These are phyloP conservation scores for Trametes pubescens DNA, from an alignment of 1,284 basidiomycete genomes.

Conservation along the genomic window DNA sequence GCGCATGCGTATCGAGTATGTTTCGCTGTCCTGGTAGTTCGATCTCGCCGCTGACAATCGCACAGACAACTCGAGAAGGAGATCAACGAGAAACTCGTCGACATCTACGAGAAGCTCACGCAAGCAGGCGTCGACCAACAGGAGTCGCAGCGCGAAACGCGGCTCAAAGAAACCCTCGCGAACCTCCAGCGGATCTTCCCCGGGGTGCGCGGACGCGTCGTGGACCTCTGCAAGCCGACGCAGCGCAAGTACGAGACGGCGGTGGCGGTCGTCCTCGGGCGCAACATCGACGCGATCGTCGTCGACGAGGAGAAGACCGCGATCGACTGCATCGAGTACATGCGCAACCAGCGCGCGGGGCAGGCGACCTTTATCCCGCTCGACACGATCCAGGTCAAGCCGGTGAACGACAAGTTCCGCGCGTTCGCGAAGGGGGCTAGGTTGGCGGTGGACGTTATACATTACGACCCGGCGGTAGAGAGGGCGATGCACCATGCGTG, in stretches of 20 bases:
- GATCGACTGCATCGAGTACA: slow-evolving; percentile 98
- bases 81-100: slow-evolving; percentile 90
- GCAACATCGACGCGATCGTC: slow-evolving; percentile 95
- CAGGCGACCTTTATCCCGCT: slow-evolving; percentile 98
- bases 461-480: slow-evolving; percentile 88
- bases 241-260: slow-evolving; percentile 93
- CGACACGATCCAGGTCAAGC: slow-evolving; percentile 94
- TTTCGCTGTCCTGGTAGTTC: slow-evolving; percentile 15
- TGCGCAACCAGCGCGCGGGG: slow-evolving; percentile 93
- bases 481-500: slow-evolving; percentile 97
- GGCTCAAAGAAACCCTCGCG: slow-evolving; percentile 86
- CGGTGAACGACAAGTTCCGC: slow-evolving; percentile 94
- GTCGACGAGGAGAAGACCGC: slow-evolving; percentile 97
- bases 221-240: slow-evolving; percentile 94
- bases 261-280: slow-evolving; percentile 93
- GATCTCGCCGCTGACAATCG: background rate
- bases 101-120: slow-evolving; percentile 85
- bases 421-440: slow-evolving; percentile 92
- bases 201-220: slow-evolving; percentile 91
- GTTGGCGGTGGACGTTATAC: slow-evolving; percentile 94
- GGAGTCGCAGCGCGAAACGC: slow-evolving; percentile 86
- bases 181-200: slow-evolving; percentile 90
- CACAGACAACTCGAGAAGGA: slow-evolving; percentile 88
- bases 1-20: slow-evolving; percentile 74
- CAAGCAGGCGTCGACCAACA: slow-evolving; percentile 88